A percentile compares a stretch with the other conserved stretches of the same genome.
phyloP scores from a whole-genome alignment of 108 stramenopile genomes.

The Cyclotella cryptica region DNA sequence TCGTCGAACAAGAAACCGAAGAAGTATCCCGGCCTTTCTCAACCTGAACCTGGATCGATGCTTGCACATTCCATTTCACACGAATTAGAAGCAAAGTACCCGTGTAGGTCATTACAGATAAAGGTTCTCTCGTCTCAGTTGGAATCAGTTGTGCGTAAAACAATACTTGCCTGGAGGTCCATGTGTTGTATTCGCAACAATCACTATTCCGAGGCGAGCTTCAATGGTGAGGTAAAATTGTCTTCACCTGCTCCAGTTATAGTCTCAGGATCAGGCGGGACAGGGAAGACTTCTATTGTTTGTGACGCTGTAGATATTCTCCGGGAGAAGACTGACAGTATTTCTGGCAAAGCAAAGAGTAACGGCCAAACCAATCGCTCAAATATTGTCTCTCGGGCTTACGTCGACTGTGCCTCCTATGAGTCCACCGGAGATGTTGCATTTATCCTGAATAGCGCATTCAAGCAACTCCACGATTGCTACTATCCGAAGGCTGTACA shows the following conservation, averaged over 20 bases:
- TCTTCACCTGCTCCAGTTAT: constrained; percentile 71
- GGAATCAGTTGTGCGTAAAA: constrained; percentile 27
- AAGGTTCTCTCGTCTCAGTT: constrained; percentile 25
- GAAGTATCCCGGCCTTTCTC: background rate
- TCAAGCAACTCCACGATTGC: constrained; percentile 47
- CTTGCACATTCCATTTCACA: background rate
- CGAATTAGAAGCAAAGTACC: constrained; percentile 41
- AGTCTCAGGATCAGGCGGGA: constrained; percentile 61
- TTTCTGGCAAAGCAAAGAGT: background rate
- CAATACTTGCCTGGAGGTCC: constrained; percentile 36
- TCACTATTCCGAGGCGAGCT: constrained; percentile 35
- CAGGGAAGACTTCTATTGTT: constrained; percentile 69
- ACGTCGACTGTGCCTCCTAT: constrained; percentile 69
- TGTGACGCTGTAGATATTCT: constrained; percentile 48
- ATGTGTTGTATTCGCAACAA: constrained; percentile 2
- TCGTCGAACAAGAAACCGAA: background rate
- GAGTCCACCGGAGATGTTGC: constrained; percentile 34
- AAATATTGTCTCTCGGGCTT: constrained; percentile 47
- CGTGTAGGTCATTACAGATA: constrained; percentile 33
- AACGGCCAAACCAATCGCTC: background rate
- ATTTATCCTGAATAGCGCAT: constrained; percentile 48
- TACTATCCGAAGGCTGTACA: constrained; percentile 18
- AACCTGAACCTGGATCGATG: background rate
- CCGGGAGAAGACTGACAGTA: constrained; percentile 16
- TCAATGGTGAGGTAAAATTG: constrained; percentile 22